Conservation (phyloP, 768 basidiomycete species). For the Piloderma croceum region DNA sequence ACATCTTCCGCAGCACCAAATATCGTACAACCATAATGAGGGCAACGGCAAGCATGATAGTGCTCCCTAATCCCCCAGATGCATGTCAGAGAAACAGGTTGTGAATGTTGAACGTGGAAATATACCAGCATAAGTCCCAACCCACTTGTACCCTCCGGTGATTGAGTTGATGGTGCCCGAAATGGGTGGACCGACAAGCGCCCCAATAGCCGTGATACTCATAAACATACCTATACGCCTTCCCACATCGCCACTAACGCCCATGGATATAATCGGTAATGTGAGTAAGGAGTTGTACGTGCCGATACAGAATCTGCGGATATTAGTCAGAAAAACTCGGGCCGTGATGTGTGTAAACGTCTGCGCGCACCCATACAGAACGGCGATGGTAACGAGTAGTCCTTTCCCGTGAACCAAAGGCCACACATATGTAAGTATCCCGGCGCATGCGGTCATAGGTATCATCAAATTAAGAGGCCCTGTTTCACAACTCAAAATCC, state of each 20-base stretch:
- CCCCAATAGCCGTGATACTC: constrained; percentile 55
- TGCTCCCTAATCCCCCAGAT: no score
- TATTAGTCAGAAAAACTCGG: not conserved
- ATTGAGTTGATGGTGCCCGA: constrained; percentile 59
- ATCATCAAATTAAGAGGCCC: constrained; percentile 67
- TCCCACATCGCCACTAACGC: constrained; percentile 55
- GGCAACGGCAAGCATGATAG: no score
- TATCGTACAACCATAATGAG: not conserved
- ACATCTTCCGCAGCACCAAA: not conserved
- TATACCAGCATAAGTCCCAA: constrained; percentile 51
- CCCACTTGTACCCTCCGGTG: constrained; percentile 47
- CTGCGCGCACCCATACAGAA: constrained; percentile 68
- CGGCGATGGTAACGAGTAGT: constrained; percentile 45
- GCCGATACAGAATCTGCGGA: constrained; percentile 52
- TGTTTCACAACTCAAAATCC: no score
- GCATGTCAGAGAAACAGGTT: no score
- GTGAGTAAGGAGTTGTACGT: constrained; percentile 52
- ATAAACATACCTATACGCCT: constrained; percentile 60
- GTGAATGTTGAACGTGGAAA: constrained; percentile 1
- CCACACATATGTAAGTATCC: constrained; percentile 62
- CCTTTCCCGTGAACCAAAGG: constrained; percentile 48
- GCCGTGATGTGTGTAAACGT: constrained; percentile 4
- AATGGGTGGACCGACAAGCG: constrained; percentile 65
- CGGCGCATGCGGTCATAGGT: constrained; percentile 53
- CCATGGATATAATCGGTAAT: constrained; percentile 57